Conservation (phyloP, 345 rosid species). For the Raphanus raphanistrum region DNA sequence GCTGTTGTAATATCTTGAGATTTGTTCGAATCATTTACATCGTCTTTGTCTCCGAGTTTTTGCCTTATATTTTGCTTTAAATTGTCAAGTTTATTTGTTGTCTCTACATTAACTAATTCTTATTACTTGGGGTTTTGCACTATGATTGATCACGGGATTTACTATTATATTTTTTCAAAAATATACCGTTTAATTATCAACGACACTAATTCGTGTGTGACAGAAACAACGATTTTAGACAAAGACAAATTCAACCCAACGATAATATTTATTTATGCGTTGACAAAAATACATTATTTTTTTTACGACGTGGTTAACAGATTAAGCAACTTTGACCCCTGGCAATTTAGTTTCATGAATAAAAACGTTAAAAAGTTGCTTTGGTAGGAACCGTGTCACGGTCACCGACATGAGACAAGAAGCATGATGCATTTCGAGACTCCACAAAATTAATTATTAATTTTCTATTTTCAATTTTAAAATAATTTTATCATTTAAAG, state of each 20-base stretch:
- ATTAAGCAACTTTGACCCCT: neutral
- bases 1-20: conserved; percentile 20
- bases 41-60: neutral
- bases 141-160: too few relatives aligned
- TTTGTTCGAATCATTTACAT: neutral
- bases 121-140: too few relatives aligned
- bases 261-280: neutral
- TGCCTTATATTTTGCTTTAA: neutral
- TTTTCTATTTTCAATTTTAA: too few relatives aligned
- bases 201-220: too few relatives aligned
- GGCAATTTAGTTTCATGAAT: neutral
- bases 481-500: too few relatives aligned
- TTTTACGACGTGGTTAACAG: neutral
- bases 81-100: conserved; percentile 6
- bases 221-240: neutral
- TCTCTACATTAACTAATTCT: too few relatives aligned
- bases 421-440: neutral
- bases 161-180: too few relatives aligned
- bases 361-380: neutral
- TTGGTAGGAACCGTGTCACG: neutral
- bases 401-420: neutral
- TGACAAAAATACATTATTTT: conserved; percentile 4
- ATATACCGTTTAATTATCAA: too few relatives aligned
- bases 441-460: too few relatives aligned
- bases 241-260: neutral